A percentile compares a stretch with the other conserved stretches of the same genome.
phyloP scores from a whole-genome alignment of 2,329 filamentous ascomycete genomes.

The Sclerotinia minor region DNA sequence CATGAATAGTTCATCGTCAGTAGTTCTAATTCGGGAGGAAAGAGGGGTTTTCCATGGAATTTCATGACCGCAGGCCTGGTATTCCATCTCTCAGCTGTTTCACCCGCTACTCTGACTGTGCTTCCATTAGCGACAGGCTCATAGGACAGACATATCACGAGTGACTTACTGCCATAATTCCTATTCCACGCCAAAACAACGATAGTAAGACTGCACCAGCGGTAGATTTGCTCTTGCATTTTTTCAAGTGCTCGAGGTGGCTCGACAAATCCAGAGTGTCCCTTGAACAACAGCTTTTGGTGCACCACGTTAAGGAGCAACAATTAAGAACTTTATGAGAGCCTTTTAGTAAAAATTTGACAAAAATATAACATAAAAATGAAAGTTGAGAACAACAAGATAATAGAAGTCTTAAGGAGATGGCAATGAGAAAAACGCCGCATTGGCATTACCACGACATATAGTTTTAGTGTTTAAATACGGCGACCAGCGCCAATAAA shows the following conservation, averaged over 20 bases:
- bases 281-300: too few species aligned
- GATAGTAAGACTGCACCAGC: neutral
- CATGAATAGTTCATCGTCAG: rapidly evolving
- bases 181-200: neutral
- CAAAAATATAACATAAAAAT: too few species aligned
- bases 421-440: neutral
- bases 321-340: too few species aligned
- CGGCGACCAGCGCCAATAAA: neutral
- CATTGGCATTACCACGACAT: neutral
- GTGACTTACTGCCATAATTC: neutral
- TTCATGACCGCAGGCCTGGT: neutral
- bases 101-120: neutral
- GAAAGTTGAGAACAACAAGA: neutral
- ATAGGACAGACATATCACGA: neutral
- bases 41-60: rapidly evolving
- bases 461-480: neutral
- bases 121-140: neutral
- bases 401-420: neutral
- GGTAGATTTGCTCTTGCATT: neutral
- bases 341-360: too few species aligned
- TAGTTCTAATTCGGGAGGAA: neutral
- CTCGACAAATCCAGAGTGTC: too few species aligned
- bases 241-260: too few species aligned
- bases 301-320: too few species aligned
- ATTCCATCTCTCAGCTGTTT: neutral